Percentiles rank a stretch among this genome's conserved stretches.
Conservation (phyloP, 2,329 filamentous ascomycete species). For the Trichoderma koningii region DNA sequence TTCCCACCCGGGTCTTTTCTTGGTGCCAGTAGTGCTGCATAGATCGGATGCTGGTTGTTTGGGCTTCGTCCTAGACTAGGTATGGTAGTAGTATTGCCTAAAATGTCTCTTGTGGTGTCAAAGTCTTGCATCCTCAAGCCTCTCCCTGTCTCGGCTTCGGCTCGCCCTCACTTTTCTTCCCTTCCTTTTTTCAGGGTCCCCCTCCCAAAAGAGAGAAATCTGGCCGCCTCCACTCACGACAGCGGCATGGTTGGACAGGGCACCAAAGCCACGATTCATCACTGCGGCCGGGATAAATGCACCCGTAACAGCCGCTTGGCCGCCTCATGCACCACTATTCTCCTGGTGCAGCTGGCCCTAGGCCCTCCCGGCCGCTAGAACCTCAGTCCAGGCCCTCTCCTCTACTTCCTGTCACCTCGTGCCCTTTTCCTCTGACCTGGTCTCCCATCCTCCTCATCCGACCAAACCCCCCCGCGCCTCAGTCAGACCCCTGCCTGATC, state of each 20-base stretch:
- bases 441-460: not conserved
- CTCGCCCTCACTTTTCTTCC: not conserved
- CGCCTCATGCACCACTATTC: not conserved
- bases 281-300: constrained; percentile 1
- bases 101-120: too few relatives aligned
- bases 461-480: not conserved
- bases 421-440: not conserved
- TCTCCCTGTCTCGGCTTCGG: not conserved
- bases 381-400: not conserved
- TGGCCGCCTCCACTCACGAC: constrained; percentile 12
- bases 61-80: not conserved
- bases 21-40: not conserved
- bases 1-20: not conserved
- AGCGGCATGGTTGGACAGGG: constrained; percentile 17
- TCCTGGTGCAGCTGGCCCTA: not conserved
- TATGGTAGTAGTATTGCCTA: not conserved
- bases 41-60: not conserved
- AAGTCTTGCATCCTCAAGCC: too few relatives aligned
- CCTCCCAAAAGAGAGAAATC: not conserved
- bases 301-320: constrained; percentile 17
- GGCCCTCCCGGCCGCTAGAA: constrained; percentile 6
- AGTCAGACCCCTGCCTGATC: not conserved
- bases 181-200: constrained; percentile 11
- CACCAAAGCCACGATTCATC: constrained; percentile 19
- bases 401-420: not conserved